Percentiles rank a stretch among this genome's conserved stretches.
Conservation (phyloP, 2,329 filamentous ascomycete genomes). For the Rhynchosporium secalis region DNA sequence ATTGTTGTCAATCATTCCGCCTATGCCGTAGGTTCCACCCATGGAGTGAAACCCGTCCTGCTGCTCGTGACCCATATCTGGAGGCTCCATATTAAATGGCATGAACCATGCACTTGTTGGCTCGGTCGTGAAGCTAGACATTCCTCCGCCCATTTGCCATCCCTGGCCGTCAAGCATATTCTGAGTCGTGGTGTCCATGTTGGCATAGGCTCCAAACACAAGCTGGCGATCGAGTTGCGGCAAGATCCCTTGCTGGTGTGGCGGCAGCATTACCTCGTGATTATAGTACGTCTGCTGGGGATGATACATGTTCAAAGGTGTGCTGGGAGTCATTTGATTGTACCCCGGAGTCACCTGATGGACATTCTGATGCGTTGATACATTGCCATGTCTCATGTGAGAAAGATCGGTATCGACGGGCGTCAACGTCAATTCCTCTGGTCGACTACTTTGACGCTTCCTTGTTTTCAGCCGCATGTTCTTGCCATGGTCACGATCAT, state of each 20-base stretch:
- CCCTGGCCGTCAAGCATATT: conserved; percentile 32
- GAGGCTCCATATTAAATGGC: conserved; percentile 87
- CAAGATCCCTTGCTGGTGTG: conserved; percentile 53
- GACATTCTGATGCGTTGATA: conserved; percentile 30
- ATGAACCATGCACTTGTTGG: conserved; percentile 80
- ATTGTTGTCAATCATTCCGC: conserved; percentile 32
- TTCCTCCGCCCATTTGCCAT: conserved; percentile 35
- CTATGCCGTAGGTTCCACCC: conserved; percentile 29
- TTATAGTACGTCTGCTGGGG: conserved; percentile 39
- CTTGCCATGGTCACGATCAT: conserved; percentile 30
- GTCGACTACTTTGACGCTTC: conserved; percentile 41
- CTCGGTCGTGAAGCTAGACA: conserved; percentile 41
- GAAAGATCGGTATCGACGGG: conserved; percentile 33
- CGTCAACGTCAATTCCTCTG: conserved; percentile 26
- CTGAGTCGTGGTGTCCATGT: conserved; percentile 46
- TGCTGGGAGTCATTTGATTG: conserved; percentile 37
- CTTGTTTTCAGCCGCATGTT: conserved; percentile 43
- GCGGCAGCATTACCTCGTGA: conserved; percentile 54
- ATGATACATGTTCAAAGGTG: conserved; percentile 35
- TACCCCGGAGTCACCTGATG: conserved; percentile 30
- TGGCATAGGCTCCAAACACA: conserved; percentile 70
- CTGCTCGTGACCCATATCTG: conserved; percentile 55
- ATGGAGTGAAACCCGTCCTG: conserved; percentile 34
- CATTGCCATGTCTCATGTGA: conserved; percentile 27
- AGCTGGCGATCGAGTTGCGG: conserved; percentile 75